phyloP scores from a whole-genome alignment of 192 early-diverging fungal genomes.

The Coemansia reversa region DNA sequence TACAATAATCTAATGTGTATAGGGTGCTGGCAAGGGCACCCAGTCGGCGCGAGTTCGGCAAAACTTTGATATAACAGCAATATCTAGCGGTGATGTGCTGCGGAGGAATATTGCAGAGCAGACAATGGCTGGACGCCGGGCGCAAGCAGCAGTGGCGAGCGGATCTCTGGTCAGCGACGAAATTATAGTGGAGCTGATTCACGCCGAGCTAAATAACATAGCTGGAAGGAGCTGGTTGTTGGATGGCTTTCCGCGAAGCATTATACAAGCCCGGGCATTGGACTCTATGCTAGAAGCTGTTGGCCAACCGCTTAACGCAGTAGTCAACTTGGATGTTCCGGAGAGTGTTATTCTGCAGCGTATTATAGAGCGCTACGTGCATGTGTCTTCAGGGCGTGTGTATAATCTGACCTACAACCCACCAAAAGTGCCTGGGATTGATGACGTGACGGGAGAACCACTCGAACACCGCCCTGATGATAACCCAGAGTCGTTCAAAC shows the following conservation, averaged over 20 bases:
- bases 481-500: slow-evolving; percentile 78
- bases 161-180: slow-evolving; percentile 49
- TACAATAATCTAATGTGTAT: slow-evolving; percentile 2
- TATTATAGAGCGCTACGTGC: slow-evolving; percentile 94
- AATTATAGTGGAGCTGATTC: slow-evolving; percentile 45
- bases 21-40: slow-evolving; percentile 88
- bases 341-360: slow-evolving; percentile 85
- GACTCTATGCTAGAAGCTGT: slow-evolving; percentile 51
- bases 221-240: slow-evolving; percentile 69
- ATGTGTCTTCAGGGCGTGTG: slow-evolving; percentile 84
- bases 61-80: slow-evolving; percentile 63
- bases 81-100: slow-evolving; percentile 89
- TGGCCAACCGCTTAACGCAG: slow-evolving; percentile 72
- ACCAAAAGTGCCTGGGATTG: slow-evolving; percentile 71
- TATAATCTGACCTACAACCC: slow-evolving; percentile 96
- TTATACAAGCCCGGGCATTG: slow-evolving; percentile 75
- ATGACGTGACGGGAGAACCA: slow-evolving; percentile 94
- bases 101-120: slow-evolving; percentile 75
- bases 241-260: slow-evolving; percentile 90
- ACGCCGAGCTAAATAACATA: slow-evolving; percentile 30
- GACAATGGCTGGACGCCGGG: slow-evolving; percentile 61
- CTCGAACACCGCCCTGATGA: slow-evolving; percentile 86
- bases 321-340: slow-evolving; percentile 90
- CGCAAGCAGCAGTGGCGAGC: slow-evolving; percentile 49
- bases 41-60: slow-evolving; percentile 74